A percentile compares a stretch with the other conserved stretches of the same genome.
These are phyloP conservation scores for Teratosphaeria epicoccoides DNA, from an alignment of 2,329 filamentous ascomycete genomes.

Conservation along the genomic window DNA sequence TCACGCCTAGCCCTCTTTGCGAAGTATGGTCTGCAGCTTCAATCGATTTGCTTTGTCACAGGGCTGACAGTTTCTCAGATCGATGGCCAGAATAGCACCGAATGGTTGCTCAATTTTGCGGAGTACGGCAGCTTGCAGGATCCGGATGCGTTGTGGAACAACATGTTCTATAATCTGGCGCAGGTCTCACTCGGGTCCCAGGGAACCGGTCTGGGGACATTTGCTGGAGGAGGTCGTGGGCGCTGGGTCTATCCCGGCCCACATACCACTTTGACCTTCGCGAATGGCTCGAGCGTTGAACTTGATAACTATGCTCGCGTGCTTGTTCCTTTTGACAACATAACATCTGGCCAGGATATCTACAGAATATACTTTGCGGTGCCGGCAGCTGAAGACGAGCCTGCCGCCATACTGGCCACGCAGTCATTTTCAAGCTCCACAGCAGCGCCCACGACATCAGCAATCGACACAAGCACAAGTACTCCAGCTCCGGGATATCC, in stretches of 20 bases:
- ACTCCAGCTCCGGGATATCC: constrained; percentile 35
- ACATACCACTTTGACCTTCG: constrained; percentile 35
- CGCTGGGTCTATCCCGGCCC: constrained; percentile 34
- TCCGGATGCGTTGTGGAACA: constrained; percentile 47
- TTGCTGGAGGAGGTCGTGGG: constrained; percentile 35
- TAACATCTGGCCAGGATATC: constrained; percentile 33
- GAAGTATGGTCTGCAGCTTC: not conserved
- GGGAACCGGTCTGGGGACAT: constrained; percentile 34
- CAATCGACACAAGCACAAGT: constrained; percentile 9
- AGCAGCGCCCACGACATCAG: constrained; percentile 8
- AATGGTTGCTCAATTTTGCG: constrained; percentile 39
- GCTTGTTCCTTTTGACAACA: constrained; percentile 30
- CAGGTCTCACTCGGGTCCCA: constrained; percentile 32
- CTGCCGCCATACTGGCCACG: constrained; percentile 5
- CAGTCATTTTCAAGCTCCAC: constrained; percentile 7
- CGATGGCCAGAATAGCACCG: constrained; percentile 45
- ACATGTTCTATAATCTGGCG: constrained; percentile 37
- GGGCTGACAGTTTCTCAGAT: constrained; percentile 30
- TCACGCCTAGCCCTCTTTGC: constrained; percentile 38
- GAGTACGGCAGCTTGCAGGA: constrained; percentile 43
- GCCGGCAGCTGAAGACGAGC: constrained; percentile 8
- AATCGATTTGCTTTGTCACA: not conserved
- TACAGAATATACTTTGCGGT: constrained; percentile 28
- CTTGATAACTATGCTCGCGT: constrained; percentile 36
- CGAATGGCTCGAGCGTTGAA: constrained; percentile 33